phyloP scores from a whole-genome alignment of 768 basidiomycete species.

The Amanita inopinata region DNA sequence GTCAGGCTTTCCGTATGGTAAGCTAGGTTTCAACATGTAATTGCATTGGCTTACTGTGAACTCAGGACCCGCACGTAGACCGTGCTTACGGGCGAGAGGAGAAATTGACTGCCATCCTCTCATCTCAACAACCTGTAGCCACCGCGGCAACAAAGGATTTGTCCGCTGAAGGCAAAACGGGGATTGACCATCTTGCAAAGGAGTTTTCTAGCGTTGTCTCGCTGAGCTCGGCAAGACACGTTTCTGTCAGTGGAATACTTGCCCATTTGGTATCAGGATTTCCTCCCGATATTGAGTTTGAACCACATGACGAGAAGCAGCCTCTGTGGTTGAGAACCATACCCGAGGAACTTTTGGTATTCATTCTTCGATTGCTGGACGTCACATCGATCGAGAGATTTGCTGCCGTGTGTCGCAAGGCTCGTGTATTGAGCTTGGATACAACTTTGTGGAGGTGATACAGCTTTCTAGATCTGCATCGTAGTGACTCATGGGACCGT shows the following conservation, averaged over 20 bases:
- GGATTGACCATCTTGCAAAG: slow-evolving; percentile 18
- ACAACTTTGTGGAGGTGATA: slow-evolving; percentile 67
- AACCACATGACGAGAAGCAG: slow-evolving; percentile 58
- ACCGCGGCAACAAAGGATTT: background rate
- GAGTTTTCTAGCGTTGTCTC: slow-evolving; percentile 19
- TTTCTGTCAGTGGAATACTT: slow-evolving; percentile 29
- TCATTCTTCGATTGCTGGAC: slow-evolving; percentile 59
- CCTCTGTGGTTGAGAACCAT: slow-evolving; percentile 45
- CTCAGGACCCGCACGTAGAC: slow-evolving; percentile 61
- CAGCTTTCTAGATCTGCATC: background rate
- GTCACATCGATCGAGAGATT: slow-evolving; percentile 68
- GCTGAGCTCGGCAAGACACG: slow-evolving; percentile 16
- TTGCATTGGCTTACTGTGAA: background rate
- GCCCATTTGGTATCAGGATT: slow-evolving; percentile 40
- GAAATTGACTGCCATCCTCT: slow-evolving; percentile 26
- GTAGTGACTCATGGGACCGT: slow-evolving; percentile 1
- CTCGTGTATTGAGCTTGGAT: slow-evolving; percentile 64
- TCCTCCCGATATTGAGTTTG: slow-evolving; percentile 42
- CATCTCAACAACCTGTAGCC: slow-evolving; percentile 14
- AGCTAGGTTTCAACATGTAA: slow-evolving; percentile 8
- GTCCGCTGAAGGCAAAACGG: background rate
- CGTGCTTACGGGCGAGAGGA: slow-evolving; percentile 56
- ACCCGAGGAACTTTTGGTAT: slow-evolving; percentile 70
- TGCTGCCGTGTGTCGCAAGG: slow-evolving; percentile 61
- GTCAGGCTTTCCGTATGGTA: slow-evolving; percentile 67